Evolutionary conservation across 805 yeast species (phyloP).

Genomic region (Lachancea mirantina): DNA sequence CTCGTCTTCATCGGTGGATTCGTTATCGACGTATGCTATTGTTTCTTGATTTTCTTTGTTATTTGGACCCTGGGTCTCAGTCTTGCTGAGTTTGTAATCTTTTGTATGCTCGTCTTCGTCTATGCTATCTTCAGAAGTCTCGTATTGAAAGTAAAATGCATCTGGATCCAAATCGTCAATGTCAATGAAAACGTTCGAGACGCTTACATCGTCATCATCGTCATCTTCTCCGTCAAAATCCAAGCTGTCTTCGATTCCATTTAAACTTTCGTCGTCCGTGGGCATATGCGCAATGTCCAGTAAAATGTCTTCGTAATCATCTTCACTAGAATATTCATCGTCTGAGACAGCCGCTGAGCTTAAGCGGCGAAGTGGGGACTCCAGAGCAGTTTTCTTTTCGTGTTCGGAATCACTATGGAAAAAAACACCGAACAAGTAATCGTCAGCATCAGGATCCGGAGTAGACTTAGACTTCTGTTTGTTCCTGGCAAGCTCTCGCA

Average conservation of each 20-base stretch:
- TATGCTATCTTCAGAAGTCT: constrained; percentile 40
- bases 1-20: constrained; percentile 91
- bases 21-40: constrained; percentile 54
- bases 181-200: constrained; percentile 34
- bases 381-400: constrained; percentile 14
- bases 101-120: constrained; percentile 10
- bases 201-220: constrained; percentile 33
- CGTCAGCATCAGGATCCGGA: constrained; percentile 34
- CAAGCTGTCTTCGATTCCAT: constrained; percentile 12
- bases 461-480: constrained; percentile 32
- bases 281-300: constrained; percentile 31
- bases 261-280: constrained; percentile 26
- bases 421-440: constrained; percentile 29
- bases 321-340: constrained; percentile 23
- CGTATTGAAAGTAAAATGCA: constrained; percentile 30
- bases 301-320: constrained; percentile 30
- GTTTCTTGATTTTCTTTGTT: constrained; percentile 31
- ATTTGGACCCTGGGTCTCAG: constrained; percentile 13
- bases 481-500: constrained; percentile 16
- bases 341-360: constrained; percentile 16
- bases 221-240: constrained; percentile 15
- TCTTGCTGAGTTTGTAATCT: constrained; percentile 11
- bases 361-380: constrained; percentile 21
- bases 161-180: constrained; percentile 34
- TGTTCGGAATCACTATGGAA: constrained; percentile 28